Base-by-base conservation (phyloP, 1,284 basidiomycete species). In the Mrakiaceae sp. region DNA sequence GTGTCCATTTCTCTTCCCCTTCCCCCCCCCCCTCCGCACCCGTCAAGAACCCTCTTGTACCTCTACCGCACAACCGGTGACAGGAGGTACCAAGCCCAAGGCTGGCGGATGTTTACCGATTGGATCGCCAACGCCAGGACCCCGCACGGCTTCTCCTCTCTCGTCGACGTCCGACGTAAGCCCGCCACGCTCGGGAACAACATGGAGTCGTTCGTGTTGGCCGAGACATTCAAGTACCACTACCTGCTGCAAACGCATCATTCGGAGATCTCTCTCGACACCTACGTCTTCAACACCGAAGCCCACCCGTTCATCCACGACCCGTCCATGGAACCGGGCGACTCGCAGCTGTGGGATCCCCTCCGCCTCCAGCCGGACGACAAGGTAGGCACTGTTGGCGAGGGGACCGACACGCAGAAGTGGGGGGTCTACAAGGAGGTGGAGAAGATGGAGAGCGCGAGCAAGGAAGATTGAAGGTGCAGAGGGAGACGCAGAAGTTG, bases 41-140 rank as follows among this genome's bases (percentile, higher is more conserved):
- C 27, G 27, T 4, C 12, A 44, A 56, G 53, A 39, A 46, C 64
- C 12, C 50, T 66, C 9, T 66, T 63, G 52, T 66, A 66, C 57
- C 51, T 66, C 14, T 66, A 63, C 43, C 61, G 61, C 11, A 51
- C 60, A 10, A 82, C 81, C 0, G 82, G 81, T n/a, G 80, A 83
- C 71, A 70, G 72, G 7, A 75, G 75, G 67, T 83, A 81, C 80
- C 79, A 81, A 44, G 80, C 82, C 62, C 74, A 78, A 51, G 82
- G 81, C 3, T 83, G 82, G 82, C 76, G 79, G 68, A 82, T 82
- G 81, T 83, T 82, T 64, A 75, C 76, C 5, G 75, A 75, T 8
- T 83, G 81, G 81, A 77, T 80, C 27, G 16, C n/a, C 2, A 9
- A 48, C 7, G 48, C 65, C 8, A 10, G 71, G 63, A 75, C 76